Evolutionary conservation across 2,329 filamentous ascomycete genomes (phyloP).

Genomic region (Fusarium zealandicum): DNA sequence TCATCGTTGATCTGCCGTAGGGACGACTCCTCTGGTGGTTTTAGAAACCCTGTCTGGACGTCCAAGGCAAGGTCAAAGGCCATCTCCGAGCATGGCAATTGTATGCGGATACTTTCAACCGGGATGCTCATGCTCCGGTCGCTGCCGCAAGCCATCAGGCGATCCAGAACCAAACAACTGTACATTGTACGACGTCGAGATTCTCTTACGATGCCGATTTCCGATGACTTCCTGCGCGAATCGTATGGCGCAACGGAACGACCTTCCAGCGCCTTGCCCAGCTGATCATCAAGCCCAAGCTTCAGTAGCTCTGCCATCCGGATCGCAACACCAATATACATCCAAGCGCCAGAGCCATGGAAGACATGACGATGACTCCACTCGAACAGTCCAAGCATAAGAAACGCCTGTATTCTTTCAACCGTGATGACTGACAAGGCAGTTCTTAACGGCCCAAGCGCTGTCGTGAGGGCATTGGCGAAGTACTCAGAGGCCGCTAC

Average conservation of each 20-base stretch:
- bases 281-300: constrained; percentile 63
- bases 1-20: constrained; percentile 48
- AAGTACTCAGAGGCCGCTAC: constrained; percentile 69
- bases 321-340: constrained; percentile 70
- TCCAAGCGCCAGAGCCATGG: constrained; percentile 68
- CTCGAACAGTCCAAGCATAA: constrained; percentile 76
- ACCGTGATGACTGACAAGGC: constrained; percentile 62
- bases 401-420: constrained; percentile 69
- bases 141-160: constrained; percentile 70
- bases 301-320: constrained; percentile 68
- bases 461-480: constrained; percentile 63
- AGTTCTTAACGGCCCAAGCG: constrained; percentile 55
- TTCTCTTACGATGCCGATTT: constrained; percentile 62
- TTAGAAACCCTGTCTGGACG: constrained; percentile 60
- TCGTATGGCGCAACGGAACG: not conserved
- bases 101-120: constrained; percentile 66
- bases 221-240: constrained; percentile 22
- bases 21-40: constrained; percentile 9
- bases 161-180: constrained; percentile 76
- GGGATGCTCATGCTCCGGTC: constrained; percentile 66
- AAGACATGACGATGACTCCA: constrained; percentile 67
- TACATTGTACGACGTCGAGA: constrained; percentile 74
- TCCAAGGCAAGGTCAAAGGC: constrained; percentile 69
- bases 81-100: constrained; percentile 72
- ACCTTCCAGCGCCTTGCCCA: constrained; percentile 5